A percentile compares a stretch with the other conserved stretches of the same genome.
phyloP scores from a whole-genome alignment of 1,284 basidiomycete species.

The Puccinia brachypodii region DNA sequence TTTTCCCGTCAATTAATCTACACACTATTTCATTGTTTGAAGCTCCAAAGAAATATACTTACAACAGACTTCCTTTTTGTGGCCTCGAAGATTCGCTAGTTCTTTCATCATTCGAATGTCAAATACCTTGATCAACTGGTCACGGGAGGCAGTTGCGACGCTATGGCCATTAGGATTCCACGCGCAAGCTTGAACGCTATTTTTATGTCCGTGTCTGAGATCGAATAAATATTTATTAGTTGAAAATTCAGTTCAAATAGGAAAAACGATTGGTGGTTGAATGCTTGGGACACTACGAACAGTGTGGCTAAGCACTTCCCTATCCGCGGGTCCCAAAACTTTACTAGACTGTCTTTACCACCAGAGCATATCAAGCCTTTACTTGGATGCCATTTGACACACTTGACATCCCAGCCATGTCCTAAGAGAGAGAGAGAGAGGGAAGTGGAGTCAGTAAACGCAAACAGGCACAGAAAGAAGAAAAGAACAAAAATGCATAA shows the following conservation, averaged over 20 bases:
- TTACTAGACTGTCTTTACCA: conserved; percentile 95
- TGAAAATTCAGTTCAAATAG: conserved; percentile 41
- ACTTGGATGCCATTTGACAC: conserved; percentile 96
- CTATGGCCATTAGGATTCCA: conserved; percentile 93
- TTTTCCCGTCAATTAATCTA: neutral
- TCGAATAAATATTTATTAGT: too few relatives aligned
- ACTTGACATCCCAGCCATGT: conserved; percentile 98
- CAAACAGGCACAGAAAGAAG: neutral
- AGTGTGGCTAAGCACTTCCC: conserved; percentile 81
- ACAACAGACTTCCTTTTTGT: conserved; percentile 98
- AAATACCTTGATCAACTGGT: conserved; percentile 92
- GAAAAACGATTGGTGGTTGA: too few relatives aligned
- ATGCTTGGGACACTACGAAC: too few relatives aligned
- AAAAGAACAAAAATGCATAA: conserved; percentile 5
- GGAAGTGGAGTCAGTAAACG: neutral
- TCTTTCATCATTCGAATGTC: conserved; percentile 98
- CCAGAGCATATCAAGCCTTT: conserved; percentile 92
- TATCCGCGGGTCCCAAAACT: conserved; percentile 97
- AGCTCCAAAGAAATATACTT: conserved; percentile 59
- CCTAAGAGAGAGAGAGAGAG: conserved; percentile 60
- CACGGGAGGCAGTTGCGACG: conserved; percentile 88
- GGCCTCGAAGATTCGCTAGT: conserved; percentile 82
- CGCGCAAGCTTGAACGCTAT: conserved; percentile 84
- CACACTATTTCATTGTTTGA: too few relatives aligned
- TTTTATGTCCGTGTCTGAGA: conserved; percentile 92